Evolutionary conservation across 148 eudicot genomes (phyloP), one percentile per base, ranked within the genome.

Genomic region (Oxyria digyna): DNA sequence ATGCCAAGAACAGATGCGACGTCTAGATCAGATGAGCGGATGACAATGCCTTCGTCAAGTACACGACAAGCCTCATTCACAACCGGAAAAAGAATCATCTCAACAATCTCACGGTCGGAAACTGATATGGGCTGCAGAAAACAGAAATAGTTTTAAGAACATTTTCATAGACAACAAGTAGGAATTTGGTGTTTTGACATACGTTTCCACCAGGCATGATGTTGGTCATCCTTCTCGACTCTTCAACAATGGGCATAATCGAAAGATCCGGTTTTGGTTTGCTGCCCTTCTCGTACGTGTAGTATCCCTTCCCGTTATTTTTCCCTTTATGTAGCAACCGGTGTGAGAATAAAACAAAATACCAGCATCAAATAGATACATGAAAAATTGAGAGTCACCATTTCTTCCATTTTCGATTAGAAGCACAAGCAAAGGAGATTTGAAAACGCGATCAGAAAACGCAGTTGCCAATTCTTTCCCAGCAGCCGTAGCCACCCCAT

Each of bases 31-130:
- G 98, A 89, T 69, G 98, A 96, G 77, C 96, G 87, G 76, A 89
- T 85, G 45, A 93, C 88, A 43, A 93, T 74, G 70, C 86, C 91
- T 69, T 93, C 98, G 52, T 93, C 96, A 48, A 93, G 67, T 64
- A 93, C 91, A 74, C 95, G 95, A 74, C 98, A 93, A 14, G 96
- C 91, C 83, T 93, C 98, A 73, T 89, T 93, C 75, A 93, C 96
- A 66, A 89, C 92, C 0, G 98, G 98, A 78, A 93, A 93, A 42
- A 93, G 86, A 67, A 93, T 45, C 98, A 93, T 93, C 80, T 84
- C 94, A 69, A 93, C 85, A 32, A 93, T 74, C 83, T 93, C 98
- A 74, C 85, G 83, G 79, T 93, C 98, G 14, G 88, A 83, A 12
- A 89, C 71, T 65, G 78, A 62, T 85, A 89, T 82, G 40, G 96